phyloP scores from a whole-genome alignment of 176 grass and related monocot genomes.

The Oryza officinalis region DNA sequence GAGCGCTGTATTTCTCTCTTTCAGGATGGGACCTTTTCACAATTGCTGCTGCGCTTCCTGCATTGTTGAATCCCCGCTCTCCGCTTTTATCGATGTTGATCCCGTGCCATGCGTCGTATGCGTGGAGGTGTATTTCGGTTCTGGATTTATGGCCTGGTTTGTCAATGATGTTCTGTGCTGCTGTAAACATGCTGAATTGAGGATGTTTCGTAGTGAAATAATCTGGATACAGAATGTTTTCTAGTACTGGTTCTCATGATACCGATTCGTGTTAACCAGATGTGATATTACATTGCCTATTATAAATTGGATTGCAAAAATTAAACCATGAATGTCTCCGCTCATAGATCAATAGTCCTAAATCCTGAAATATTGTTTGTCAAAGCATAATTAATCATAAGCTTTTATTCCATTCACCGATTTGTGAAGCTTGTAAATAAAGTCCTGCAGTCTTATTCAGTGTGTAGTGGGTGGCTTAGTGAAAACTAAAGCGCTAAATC shows the following conservation, averaged over 20 bases:
- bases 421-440: neutral
- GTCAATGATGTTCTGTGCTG: neutral
- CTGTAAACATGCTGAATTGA: neutral
- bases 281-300: neutral
- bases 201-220: neutral
- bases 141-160: neutral
- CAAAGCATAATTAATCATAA: neutral
- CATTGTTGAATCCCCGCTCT: neutral
- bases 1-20: neutral
- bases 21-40: neutral
- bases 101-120: neutral
- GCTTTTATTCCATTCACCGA: neutral
- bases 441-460: neutral
- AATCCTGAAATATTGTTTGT: neutral
- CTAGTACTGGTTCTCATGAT: neutral
- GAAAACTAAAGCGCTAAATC: neutral
- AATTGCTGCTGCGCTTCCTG: neutral
- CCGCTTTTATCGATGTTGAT: neutral
- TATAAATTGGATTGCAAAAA: neutral
- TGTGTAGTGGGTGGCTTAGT: neutral
- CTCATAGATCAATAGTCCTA: neutral
- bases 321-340: neutral
- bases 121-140: too few relatives aligned
- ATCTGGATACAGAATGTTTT: neutral
- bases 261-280: neutral